Evolutionary conservation across 352 stramenopile species (phyloP).

Genomic region (Phytophthora crassamura): DNA sequence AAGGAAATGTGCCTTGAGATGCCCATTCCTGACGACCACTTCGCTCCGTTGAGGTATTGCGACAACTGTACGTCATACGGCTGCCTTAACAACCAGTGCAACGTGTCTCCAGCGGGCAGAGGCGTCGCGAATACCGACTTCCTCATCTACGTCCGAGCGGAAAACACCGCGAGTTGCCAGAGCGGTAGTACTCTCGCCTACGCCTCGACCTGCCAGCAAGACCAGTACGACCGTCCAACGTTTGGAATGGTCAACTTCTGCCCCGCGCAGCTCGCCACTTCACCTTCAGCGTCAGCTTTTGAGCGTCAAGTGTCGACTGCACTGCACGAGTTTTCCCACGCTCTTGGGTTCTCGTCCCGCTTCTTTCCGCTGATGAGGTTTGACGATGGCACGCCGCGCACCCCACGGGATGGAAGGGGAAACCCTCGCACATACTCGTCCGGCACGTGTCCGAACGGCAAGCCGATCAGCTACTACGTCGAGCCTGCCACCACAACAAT

Average conservation of each 20-base stretch:
- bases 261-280: slow-evolving; percentile 51
- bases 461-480: slow-evolving; percentile 47
- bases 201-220: slow-evolving; percentile 77
- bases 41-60: slow-evolving; percentile 51
- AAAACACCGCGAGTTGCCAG: slow-evolving; percentile 49
- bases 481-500: slow-evolving; percentile 51
- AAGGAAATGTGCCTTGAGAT: slow-evolving; percentile 75
- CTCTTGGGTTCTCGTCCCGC: slow-evolving; percentile 69
- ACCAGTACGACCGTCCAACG: slow-evolving; percentile 82
- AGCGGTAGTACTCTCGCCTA: slow-evolving; percentile 61
- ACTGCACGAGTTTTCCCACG: slow-evolving; percentile 80
- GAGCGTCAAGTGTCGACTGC: slow-evolving; percentile 65
- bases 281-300: slow-evolving; percentile 45
- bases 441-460: slow-evolving; percentile 62
- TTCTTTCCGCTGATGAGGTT: slow-evolving; percentile 78
- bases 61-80: slow-evolving; percentile 43
- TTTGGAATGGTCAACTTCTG: slow-evolving; percentile 89
- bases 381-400: slow-evolving; percentile 65
- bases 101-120: slow-evolving; percentile 27
- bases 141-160: slow-evolving; percentile 69
- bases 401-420: slow-evolving; percentile 48
- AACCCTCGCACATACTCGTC: slow-evolving; percentile 34
- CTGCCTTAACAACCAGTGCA: slow-evolving; percentile 44
- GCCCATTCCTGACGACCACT: slow-evolving; percentile 66
- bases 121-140: slow-evolving; percentile 67